Evolutionary conservation across 768 basidiomycete genomes (phyloP).

Genomic region (Suillus placidus): DNA sequence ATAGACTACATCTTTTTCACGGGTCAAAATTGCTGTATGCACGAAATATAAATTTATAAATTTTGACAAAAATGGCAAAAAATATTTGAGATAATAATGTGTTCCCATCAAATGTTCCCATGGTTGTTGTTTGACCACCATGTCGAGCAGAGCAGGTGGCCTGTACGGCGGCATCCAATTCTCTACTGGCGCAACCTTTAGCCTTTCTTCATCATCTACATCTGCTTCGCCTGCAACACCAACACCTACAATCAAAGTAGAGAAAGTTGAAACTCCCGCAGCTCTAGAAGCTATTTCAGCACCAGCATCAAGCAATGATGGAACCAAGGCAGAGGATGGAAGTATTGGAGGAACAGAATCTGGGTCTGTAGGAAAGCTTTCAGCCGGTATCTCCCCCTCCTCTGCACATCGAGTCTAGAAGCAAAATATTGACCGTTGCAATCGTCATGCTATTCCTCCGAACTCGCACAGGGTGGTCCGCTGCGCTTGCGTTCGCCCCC

Average conservation of each 20-base stretch:
- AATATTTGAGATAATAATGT: neutral
- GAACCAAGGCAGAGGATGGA: conserved; percentile 29
- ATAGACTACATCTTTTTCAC: neutral
- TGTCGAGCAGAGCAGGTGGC: conserved; percentile 81
- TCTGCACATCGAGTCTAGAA: conserved; percentile 40
- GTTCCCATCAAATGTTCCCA: conserved; percentile 2
- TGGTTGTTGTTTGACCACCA: conserved; percentile 36
- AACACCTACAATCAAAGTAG: conserved; percentile 22
- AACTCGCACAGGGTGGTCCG: conserved; percentile 74
- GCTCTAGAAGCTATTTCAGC: conserved; percentile 24
- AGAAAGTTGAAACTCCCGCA: conserved; percentile 23
- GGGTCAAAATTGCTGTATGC: neutral
- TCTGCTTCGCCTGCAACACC: conserved; percentile 32
- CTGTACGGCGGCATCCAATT: conserved; percentile 89
- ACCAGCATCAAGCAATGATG: conserved; percentile 24
- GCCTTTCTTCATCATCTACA: conserved; percentile 43
- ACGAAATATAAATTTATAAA: neutral
- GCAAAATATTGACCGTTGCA: conserved; percentile 40
- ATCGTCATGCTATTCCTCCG: conserved; percentile 34
- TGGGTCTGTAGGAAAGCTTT: conserved; percentile 45
- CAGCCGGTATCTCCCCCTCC: conserved; percentile 59
- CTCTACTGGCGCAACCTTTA: conserved; percentile 64
- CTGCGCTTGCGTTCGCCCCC: conserved; percentile 87
- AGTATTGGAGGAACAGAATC: conserved; percentile 21
- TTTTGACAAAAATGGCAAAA: conserved; percentile 1